phyloP scores from a whole-genome alignment of 2,329 filamentous ascomycete species.

The Blastomyces parvus region DNA sequence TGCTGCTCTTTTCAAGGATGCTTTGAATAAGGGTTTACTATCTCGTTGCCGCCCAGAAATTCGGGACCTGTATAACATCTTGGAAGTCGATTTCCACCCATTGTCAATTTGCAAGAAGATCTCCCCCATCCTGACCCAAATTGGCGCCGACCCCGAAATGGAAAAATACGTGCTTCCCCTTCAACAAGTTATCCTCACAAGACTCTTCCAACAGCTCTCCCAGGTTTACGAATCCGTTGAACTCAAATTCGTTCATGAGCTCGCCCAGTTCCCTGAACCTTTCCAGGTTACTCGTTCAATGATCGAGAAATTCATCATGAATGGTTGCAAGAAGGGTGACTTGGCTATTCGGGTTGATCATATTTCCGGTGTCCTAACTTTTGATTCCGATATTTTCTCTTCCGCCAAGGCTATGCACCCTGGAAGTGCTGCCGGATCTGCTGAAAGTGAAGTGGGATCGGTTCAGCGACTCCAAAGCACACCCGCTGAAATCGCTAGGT shows the following conservation, averaged over 20 bases:
- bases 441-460: conserved; percentile 71
- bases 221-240: conserved; percentile 99
- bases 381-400: conserved; percentile 97
- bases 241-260: conserved; percentile 80
- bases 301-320: conserved; percentile 99
- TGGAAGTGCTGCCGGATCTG: conserved; percentile 74
- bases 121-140: conserved; percentile 86
- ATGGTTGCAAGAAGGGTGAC: conserved; percentile 99
- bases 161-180: conserved; percentile 91
- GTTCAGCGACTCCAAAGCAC: conserved; percentile 96
- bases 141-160: conserved; percentile 90
- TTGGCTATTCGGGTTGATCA: conserved; percentile 94
- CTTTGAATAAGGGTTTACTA: conserved; percentile 85
- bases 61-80: conserved; percentile 92
- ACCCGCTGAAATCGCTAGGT: conserved; percentile 92
- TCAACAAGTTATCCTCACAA: conserved; percentile 96
- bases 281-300: conserved; percentile 85
- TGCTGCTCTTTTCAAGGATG: conserved; percentile 87
- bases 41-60: conserved; percentile 92
- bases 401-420: conserved; percentile 86
- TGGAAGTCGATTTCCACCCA: conserved; percentile 98
- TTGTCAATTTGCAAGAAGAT: conserved; percentile 99
- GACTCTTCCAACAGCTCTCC: conserved; percentile 96
- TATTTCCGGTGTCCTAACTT: conserved; percentile 86
- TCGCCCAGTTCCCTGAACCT: conserved; percentile 91